These are phyloP conservation scores for Alternaria sp. DNA, from an alignment of 2,329 filamentous ascomycete species.

Conservation along the genomic window DNA sequence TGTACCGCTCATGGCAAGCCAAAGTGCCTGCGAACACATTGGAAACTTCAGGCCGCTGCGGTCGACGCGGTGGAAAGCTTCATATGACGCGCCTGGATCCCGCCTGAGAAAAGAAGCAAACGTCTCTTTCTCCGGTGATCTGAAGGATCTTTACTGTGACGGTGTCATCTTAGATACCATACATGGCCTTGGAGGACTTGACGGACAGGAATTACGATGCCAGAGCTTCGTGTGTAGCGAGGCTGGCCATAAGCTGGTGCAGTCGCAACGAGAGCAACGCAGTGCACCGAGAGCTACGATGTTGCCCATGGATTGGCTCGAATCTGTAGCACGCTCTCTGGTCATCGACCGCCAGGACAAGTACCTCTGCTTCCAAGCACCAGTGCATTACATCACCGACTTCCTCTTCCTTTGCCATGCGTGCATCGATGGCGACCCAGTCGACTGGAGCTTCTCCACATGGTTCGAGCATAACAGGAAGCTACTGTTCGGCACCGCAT, in stretches of 20 bases:
- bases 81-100: constrained; percentile 38
- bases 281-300: constrained; percentile 16
- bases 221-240: constrained; percentile 34
- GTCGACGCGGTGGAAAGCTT: constrained; percentile 30
- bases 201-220: constrained; percentile 37
- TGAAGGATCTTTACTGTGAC: constrained; percentile 36
- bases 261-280: constrained; percentile 13
- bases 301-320: constrained; percentile 28
- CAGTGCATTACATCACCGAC: constrained; percentile 33
- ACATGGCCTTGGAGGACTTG: constrained; percentile 36
- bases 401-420: constrained; percentile 39
- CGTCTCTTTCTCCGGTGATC: constrained; percentile 30
- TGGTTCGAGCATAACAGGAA: constrained; percentile 39
- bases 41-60: constrained; percentile 42
- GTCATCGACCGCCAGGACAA: constrained; percentile 44
- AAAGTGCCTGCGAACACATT: constrained; percentile 38
- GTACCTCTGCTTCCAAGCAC: constrained; percentile 39
- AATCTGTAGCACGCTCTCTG: constrained; percentile 35
- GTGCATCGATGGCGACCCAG: constrained; percentile 25
- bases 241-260: constrained; percentile 24
- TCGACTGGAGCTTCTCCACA: constrained; percentile 37
- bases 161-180: constrained; percentile 35
- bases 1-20: constrained; percentile 47
- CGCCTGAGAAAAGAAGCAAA: constrained; percentile 25
- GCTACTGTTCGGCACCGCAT: constrained; percentile 25